phyloP scores from a whole-genome alignment of 805 yeast genomes.

The Kodamaea hsintzibuensis region DNA sequence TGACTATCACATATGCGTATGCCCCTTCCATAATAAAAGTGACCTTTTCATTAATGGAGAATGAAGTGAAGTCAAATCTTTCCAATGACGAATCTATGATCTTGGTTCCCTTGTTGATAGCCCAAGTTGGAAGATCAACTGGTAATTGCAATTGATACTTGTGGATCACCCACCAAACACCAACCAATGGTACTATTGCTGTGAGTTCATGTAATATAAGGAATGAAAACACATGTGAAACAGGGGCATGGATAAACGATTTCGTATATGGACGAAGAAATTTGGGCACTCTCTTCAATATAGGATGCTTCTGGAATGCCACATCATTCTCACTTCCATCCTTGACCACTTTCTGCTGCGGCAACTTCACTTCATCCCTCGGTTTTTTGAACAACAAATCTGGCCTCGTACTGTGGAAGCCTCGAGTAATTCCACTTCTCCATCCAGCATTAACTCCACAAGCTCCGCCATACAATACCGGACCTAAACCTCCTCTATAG shows the following conservation, averaged over 20 bases:
- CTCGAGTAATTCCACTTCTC: background rate
- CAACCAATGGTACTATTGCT: slow-evolving; percentile 70
- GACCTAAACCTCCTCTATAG: background rate
- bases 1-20: slow-evolving; percentile 69
- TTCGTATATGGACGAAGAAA: slow-evolving; percentile 51
- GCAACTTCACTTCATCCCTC: background rate
- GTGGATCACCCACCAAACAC: slow-evolving; percentile 67
- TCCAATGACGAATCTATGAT: slow-evolving; percentile 56
- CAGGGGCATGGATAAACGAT: slow-evolving; percentile 54
- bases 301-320: slow-evolving; percentile 17
- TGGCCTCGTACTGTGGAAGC: background rate
- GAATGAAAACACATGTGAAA: slow-evolving; percentile 63
- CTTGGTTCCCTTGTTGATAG: slow-evolving; percentile 58
- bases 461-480: background rate
- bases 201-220: slow-evolving; percentile 71
- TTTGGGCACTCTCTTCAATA: slow-evolving; percentile 48
- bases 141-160: slow-evolving; percentile 52
- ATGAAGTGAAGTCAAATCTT: slow-evolving; percentile 30
- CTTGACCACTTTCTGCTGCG: background rate
- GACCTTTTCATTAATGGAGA: slow-evolving; percentile 52
- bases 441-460: background rate
- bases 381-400: slow-evolving; percentile 1
- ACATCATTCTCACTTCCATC: background rate
- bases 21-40: slow-evolving; percentile 69
- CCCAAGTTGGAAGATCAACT: slow-evolving; percentile 57